phyloP scores from a whole-genome alignment of 306 rosid genomes.

The Albizia julibrissin region DNA sequence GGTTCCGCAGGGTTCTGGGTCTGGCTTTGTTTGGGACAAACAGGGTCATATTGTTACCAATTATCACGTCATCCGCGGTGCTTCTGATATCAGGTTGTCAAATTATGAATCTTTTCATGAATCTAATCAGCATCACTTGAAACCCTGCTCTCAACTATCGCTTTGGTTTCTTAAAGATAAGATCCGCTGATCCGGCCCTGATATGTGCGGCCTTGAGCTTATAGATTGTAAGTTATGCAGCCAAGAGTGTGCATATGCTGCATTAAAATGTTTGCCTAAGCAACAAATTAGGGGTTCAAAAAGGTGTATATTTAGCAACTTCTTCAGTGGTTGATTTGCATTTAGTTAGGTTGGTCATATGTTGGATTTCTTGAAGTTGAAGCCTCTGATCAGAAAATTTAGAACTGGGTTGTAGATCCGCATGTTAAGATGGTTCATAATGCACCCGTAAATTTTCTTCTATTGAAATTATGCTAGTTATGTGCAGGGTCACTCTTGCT shows the following conservation, averaged over 20 bases:
- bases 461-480: constrained; percentile 50
- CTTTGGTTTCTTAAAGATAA: not conserved
- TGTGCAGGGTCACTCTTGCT: constrained; percentile 91
- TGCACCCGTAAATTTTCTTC: constrained; percentile 28
- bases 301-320: constrained; percentile 8
- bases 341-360: not conserved
- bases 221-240: not conserved
- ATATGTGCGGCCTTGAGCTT: constrained; percentile 22
- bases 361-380: not conserved
- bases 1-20: constrained; percentile 98
- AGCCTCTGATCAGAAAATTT: not conserved
- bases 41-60: constrained; percentile 87
- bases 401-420: not conserved
- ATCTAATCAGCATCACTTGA: not conserved
- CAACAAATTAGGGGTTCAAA: constrained; percentile 5
- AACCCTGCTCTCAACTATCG: constrained; percentile 4
- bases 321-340: constrained; percentile 6
- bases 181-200: not conserved
- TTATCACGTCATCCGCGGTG: constrained; percentile 97
- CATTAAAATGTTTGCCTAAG: not conserved
- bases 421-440: constrained; percentile 22
- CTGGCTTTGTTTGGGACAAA: constrained; percentile 96
- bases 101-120: constrained; percentile 9
- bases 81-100: constrained; percentile 92
- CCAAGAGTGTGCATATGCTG: not conserved